Percentiles rank a stretch among this genome's conserved stretches.
Conservation (phyloP, 192 early-diverging fungal genomes). For the Pecoramyces ruminantium region DNA sequence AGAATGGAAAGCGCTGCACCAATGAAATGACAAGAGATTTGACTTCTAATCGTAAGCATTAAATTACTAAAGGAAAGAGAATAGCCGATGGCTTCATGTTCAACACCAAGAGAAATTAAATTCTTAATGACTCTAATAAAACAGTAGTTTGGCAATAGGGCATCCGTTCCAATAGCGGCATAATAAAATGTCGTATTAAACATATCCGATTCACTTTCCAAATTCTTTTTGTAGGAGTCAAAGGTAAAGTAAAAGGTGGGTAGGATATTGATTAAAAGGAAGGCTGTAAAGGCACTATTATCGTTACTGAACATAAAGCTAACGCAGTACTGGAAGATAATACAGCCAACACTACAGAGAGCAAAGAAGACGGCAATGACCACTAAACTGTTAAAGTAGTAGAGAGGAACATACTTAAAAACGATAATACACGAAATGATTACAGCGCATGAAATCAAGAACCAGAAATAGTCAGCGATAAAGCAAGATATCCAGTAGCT, state of each 20-base stretch:
- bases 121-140: background rate
- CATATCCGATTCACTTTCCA: too few relatives aligned
- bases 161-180: background rate
- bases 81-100: background rate
- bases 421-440: too few relatives aligned
- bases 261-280: background rate
- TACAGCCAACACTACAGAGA: too few relatives aligned
- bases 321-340: too few relatives aligned
- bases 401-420: too few relatives aligned
- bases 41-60: background rate
- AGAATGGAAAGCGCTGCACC: background rate
- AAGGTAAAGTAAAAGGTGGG: background rate
- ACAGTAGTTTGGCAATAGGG: background rate
- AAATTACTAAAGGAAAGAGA: background rate
- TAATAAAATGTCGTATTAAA: too few relatives aligned
- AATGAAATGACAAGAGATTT: background rate
- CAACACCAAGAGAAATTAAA: background rate
- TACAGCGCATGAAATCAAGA: too few relatives aligned
- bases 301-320: background rate
- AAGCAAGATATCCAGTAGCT: too few relatives aligned
- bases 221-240: background rate
- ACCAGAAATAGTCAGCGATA: too few relatives aligned
- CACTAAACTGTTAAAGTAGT: too few relatives aligned
- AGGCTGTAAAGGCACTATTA: background rate
- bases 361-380: too few relatives aligned